Conservation (phyloP, 2,329 filamentous ascomycete genomes). For the Arthrinium phaeospermum region DNA sequence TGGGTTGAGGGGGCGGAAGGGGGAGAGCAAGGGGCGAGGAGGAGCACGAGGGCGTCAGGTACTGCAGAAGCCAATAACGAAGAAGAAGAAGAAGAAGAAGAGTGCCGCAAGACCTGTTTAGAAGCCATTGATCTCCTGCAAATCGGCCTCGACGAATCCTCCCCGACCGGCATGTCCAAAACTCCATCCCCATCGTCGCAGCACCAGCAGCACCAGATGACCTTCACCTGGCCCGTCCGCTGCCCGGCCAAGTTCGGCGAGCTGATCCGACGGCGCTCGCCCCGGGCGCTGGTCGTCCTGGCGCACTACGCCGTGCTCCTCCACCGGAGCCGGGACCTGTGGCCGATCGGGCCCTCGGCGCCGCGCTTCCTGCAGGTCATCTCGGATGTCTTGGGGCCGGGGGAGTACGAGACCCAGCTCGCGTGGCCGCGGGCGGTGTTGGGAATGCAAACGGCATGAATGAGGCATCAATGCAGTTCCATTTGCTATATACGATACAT, state of each 20-base stretch:
- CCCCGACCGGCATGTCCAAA: background rate
- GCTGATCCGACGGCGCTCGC: background rate
- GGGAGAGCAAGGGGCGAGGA: background rate
- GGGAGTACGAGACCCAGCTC: background rate
- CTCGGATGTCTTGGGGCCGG: background rate
- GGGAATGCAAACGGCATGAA: background rate
- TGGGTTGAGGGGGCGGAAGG: conserved; percentile 22
- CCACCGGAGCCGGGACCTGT: background rate
- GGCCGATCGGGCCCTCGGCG: background rate
- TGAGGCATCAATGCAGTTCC: too few species aligned
- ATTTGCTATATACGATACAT: too few species aligned
- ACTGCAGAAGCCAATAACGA: background rate
- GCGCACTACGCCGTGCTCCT: conserved; percentile 12
- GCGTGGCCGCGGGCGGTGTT: background rate
- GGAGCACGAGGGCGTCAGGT: background rate
- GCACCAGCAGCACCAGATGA: background rate
- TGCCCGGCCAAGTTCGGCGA: background rate
- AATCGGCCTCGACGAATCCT: conserved; percentile 31
- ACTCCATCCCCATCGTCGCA: too few species aligned
- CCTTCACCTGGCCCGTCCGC: background rate
- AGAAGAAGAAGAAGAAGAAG: background rate
- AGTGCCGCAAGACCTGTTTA: conserved; percentile 34
- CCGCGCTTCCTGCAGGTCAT: background rate
- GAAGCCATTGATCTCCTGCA: conserved; percentile 34
- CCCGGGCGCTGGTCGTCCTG: background rate